Percentiles rank a stretch among this genome's conserved stretches.
Conservation (phyloP, 805 yeast species). For the Hanseniaspora valbyensis region DNA sequence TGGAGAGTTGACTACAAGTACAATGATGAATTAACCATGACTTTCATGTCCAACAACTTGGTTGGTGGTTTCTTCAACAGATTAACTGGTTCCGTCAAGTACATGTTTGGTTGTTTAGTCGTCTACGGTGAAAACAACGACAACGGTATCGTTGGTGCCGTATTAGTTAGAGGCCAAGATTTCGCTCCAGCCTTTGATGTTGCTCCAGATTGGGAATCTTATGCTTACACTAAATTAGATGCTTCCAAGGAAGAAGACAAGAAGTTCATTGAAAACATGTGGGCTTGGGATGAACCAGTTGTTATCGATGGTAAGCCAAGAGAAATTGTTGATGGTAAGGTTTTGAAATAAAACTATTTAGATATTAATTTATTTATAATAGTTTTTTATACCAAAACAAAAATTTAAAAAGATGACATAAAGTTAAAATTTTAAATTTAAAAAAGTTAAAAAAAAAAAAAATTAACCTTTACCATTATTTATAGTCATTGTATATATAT, state of each 20-base stretch:
- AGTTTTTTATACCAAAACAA: no score
- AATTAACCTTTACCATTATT: no score
- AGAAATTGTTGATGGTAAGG: conserved; percentile 96
- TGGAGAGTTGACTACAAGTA: conserved; percentile 91
- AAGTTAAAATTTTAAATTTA: no score
- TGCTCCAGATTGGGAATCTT: conserved; percentile 99
- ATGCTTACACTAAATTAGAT: conserved; percentile 72
- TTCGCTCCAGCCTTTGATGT: conserved; percentile 84
- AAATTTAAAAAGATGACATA: no score
- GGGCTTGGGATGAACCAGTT: conserved; percentile 98
- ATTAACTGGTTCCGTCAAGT: conserved; percentile 80
- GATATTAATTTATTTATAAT: no score
- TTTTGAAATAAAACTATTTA: conserved; percentile 80
- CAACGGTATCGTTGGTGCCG: conserved; percentile 94
- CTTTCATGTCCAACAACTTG: conserved; percentile 95
- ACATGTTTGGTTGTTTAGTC: conserved; percentile 83
- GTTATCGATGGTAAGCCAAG: conserved; percentile 62
- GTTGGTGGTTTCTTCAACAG: conserved; percentile 96
- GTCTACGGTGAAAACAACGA: conserved; percentile 98
- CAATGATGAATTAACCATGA: conserved; percentile 89
- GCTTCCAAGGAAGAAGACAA: conserved; percentile 63
- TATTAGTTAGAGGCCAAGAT: conserved; percentile 93
- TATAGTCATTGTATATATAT: no score
- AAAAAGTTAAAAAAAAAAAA: no score
- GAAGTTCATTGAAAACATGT: conserved; percentile 75